A percentile compares a stretch with the other conserved stretches of the same genome.
Evolutionary conservation across 495 filamentous ascomycete species (phyloP).

Genomic region (Hypoxylon trugodes): DNA sequence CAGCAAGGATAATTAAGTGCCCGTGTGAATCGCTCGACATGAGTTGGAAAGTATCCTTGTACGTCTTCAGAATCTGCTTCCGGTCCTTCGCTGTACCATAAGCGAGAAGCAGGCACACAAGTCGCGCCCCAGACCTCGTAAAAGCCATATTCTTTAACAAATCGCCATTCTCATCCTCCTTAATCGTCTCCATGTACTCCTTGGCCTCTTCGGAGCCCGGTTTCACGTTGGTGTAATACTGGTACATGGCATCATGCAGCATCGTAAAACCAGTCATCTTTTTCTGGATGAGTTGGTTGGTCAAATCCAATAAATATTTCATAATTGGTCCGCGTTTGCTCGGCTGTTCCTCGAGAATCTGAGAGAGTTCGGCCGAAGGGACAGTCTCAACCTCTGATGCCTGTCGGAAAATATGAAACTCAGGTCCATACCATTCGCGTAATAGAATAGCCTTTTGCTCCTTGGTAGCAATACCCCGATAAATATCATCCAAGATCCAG

Average conservation of each 20-base stretch:
- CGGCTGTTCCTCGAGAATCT: conserved; percentile 76
- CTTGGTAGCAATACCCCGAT: conserved; percentile 81
- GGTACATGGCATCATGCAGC: conserved; percentile 96
- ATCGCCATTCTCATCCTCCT: conserved; percentile 88
- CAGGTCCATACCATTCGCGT: conserved; percentile 95
- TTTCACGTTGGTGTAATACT: conserved; percentile 86
- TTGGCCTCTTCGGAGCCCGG: conserved; percentile 78
- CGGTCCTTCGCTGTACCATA: conserved; percentile 91
- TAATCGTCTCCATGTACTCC: conserved; percentile 89
- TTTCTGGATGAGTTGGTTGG: conserved; percentile 93
- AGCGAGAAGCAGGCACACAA: conserved; percentile 83
- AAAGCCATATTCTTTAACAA: conserved; percentile 94
- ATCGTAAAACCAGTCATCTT: conserved; percentile 94
- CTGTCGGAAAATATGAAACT: conserved; percentile 83
- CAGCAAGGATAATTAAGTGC: conserved; percentile 81
- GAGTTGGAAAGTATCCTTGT: conserved; percentile 82
- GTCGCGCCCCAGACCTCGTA: conserved; percentile 82
- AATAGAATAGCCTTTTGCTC: conserved; percentile 85
- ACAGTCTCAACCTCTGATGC: conserved; percentile 55
- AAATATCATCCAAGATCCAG: conserved; percentile 97
- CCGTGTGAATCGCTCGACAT: conserved; percentile 82
- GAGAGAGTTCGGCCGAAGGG: conserved; percentile 64
- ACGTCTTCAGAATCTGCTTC: conserved; percentile 83
- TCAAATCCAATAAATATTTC: conserved; percentile 81
- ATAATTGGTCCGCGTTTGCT: conserved; percentile 88